Evolutionary conservation across 441 rosid species (phyloP).

Genomic region (Corymbia citriodora): DNA sequence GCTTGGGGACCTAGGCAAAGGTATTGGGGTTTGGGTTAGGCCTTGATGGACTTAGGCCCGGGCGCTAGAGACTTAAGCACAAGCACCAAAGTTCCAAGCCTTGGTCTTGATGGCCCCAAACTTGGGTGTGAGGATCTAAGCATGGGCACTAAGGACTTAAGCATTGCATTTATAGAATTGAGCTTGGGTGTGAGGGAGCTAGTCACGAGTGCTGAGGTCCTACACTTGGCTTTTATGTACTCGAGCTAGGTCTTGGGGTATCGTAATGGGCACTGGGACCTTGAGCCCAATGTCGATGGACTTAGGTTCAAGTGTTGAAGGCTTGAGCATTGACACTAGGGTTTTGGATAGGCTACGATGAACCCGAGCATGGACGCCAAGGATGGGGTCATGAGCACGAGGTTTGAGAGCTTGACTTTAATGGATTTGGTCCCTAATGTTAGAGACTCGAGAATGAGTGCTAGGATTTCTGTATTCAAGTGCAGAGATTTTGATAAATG

Average conservation of each 20-base stretch:
- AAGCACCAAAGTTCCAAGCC: fast-evolving
- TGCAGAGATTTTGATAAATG: not conserved
- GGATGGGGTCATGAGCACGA: fast-evolving
- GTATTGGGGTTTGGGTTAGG: fast-evolving
- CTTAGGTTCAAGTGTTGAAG: fast-evolving
- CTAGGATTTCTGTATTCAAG: fast-evolving
- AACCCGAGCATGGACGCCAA: fast-evolving
- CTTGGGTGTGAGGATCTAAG: fast-evolving
- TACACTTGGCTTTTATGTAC: not conserved
- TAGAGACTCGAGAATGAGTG: fast-evolving
- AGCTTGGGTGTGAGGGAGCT: not conserved
- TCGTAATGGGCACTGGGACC: not conserved
- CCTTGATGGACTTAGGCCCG: not conserved
- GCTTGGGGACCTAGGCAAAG: fast-evolving
- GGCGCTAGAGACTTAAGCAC: fast-evolving
- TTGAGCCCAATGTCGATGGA: fast-evolving
- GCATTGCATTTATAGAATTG: not conserved
- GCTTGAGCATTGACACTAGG: fast-evolving
- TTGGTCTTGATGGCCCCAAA: fast-evolving
- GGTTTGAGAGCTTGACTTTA: fast-evolving
- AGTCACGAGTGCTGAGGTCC: fast-evolving
- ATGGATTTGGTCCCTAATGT: not conserved
- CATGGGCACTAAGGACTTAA: fast-evolving
- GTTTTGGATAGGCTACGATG: not conserved
- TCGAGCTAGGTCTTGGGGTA: not conserved